A percentile compares a stretch with the other conserved stretches of the same genome.
phyloP scores from a whole-genome alignment of 352 stramenopile species.

The Thraustochytrium striatum region DNA sequence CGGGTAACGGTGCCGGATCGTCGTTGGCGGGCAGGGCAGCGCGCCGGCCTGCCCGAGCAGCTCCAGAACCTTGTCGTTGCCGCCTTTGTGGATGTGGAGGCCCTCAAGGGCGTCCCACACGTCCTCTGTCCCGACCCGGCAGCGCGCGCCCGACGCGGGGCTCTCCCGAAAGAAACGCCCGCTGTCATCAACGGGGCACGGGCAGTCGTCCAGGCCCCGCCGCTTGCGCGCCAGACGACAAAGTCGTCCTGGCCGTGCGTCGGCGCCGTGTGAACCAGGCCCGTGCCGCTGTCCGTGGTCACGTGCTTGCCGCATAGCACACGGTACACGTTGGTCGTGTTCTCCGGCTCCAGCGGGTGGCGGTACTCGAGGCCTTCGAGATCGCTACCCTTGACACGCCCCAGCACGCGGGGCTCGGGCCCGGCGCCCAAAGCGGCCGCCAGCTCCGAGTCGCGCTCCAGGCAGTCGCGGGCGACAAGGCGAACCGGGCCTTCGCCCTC shows the following conservation, averaged over 20 bases:
- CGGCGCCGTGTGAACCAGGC: conserved; percentile 96
- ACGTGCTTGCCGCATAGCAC: conserved; percentile 93
- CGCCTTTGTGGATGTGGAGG: conserved; percentile 61
- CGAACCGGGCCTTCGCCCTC: not conserved
- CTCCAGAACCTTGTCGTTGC: conserved; percentile 84
- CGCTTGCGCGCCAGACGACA: conserved; percentile 53
- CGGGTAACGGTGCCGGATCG: conserved; percentile 92
- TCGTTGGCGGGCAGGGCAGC: conserved; percentile 71
- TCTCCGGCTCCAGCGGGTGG: not conserved
- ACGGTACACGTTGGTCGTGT: conserved; percentile 65
- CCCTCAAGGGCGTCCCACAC: not conserved
- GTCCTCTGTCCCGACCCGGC: conserved; percentile 47
- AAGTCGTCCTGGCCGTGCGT: conserved; percentile 96
- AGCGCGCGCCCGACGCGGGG: not conserved
- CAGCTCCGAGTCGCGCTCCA: too few relatives aligned
- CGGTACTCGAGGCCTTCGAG: not conserved
- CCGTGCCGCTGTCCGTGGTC: conserved; percentile 92
- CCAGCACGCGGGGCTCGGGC: too few relatives aligned
- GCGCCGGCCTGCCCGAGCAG: conserved; percentile 68
- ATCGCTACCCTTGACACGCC: too few relatives aligned
- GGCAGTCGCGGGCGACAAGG: not conserved
- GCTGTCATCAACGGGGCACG: not conserved
- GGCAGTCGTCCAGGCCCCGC: not conserved
- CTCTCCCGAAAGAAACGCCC: not conserved
- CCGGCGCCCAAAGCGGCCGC: too few relatives aligned